Evolutionary conservation across 2,329 filamentous ascomycete species (phyloP), one percentile per base, ranked within the genome.

Genomic region (Exophiala bonariae): DNA sequence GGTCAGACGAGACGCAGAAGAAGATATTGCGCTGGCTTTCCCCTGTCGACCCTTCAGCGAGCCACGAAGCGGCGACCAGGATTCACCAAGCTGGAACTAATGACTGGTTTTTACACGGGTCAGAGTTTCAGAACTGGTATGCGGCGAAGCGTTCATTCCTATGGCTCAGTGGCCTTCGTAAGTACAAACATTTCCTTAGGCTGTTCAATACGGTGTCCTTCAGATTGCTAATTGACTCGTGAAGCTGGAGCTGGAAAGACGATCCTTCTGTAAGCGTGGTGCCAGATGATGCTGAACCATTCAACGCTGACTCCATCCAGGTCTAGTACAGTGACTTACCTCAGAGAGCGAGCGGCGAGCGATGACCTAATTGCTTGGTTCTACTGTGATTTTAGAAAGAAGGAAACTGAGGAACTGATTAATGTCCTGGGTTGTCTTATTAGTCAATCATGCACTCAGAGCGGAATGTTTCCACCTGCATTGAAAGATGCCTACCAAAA

Each of bases 401-500:
- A 23, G 5, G 28, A 42, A 42, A 18, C 40, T 8, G 23, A 42
- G 14, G 40, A 42, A 4, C n/a, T 42, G 17, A 13, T 33, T 5
- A 42, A 42, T 33, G n/a, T 42, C 14, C 6, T 42, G 13, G 40
- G 40, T 3, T 42, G 23, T 10, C 28, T 42, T 11, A 26, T 42
- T n/a, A 26, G 20, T 30, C 40, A 42, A 33, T 10, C 33, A 5
- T 42, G 40, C 28, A 9, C 26, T n/a, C 23, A 33, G 17, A 14
- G n/a, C 11, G 28, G 28, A 4, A 20, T 20, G 5, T 42, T 42
- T 26, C 40, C 40, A 5, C 5, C 14, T 16, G 23, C 5, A 14
- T 26, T 42, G 5, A 26, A 42, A 20, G 10, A 42, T 7, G 40
- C 40, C 13, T 42, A 9, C 14, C n/a, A 42, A 8, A 23, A 42